phyloP scores from a whole-genome alignment of 2,329 filamentous ascomycete genomes.

The Thielaviopsis euricoi region DNA sequence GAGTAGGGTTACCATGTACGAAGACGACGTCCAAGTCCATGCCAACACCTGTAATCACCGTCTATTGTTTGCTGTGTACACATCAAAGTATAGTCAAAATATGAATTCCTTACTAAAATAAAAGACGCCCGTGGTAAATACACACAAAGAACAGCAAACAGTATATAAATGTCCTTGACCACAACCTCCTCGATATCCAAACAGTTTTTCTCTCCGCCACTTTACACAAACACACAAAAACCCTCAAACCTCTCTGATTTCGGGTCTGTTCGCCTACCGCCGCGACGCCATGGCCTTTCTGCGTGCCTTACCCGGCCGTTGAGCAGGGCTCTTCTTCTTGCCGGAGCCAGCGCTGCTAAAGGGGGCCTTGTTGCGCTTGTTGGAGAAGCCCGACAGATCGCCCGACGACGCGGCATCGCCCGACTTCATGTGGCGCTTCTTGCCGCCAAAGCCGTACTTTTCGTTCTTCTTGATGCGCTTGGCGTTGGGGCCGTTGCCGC shows the following conservation, averaged over 20 bases:
- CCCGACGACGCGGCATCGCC: slow-evolving; percentile 70
- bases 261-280: slow-evolving; percentile 6
- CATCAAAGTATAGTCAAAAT: neutral
- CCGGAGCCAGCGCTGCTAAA: slow-evolving; percentile 11
- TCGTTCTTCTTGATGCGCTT: slow-evolving; percentile 91
- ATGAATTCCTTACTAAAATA: neutral
- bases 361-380: slow-evolving; percentile 34
- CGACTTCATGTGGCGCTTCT: slow-evolving; percentile 84
- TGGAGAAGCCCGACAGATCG: slow-evolving; percentile 66
- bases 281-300: slow-evolving; percentile 13
- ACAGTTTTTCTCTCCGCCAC: neutral
- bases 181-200: neutral
- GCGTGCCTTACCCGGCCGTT: slow-evolving; percentile 13
- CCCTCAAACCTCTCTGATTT: neutral
- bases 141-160: neutral
- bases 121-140: neutral
- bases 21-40: too few relatives aligned
- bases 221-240: neutral
- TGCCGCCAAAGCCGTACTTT: slow-evolving; percentile 90
- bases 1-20: too few relatives aligned
- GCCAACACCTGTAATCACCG: too few relatives aligned
- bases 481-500: slow-evolving; percentile 28
- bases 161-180: neutral
- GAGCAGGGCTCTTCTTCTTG: slow-evolving; percentile 4
- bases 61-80: too few relatives aligned